phyloP scores from a whole-genome alignment of 257 asterid genomes.

The Plectranthus barbatus region DNA sequence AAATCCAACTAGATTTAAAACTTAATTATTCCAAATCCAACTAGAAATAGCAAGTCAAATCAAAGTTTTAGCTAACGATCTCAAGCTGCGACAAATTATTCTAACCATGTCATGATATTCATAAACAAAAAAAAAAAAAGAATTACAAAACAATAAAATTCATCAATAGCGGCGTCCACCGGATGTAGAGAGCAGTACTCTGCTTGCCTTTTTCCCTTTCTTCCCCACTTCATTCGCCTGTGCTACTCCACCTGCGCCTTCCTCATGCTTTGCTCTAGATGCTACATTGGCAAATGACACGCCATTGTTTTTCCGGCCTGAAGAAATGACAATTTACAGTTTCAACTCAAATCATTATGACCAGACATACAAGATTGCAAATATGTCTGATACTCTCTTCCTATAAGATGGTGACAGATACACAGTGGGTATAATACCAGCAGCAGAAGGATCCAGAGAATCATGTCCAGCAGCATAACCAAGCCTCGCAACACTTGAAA shows the following conservation, averaged over 20 bases:
- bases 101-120: too few relatives aligned
- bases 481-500: slow-evolving; percentile 79
- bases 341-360: neutral
- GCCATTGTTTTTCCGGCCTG: slow-evolving; percentile 38
- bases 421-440: slow-evolving; percentile 22
- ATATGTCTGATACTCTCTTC: neutral
- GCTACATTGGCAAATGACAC: slow-evolving; percentile 60
- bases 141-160: neutral
- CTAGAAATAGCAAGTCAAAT: too few relatives aligned
- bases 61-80: too few relatives aligned
- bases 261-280: slow-evolving; percentile 46
- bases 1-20: too few relatives aligned
- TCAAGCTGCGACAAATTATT: too few relatives aligned
- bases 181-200: slow-evolving; percentile 69
- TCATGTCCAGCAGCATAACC: slow-evolving; percentile 94
- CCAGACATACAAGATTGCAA: neutral
- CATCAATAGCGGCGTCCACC: slow-evolving; percentile 80
- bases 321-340: too few relatives aligned
- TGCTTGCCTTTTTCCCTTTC: slow-evolving; percentile 67
- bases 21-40: too few relatives aligned
- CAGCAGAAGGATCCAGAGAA: slow-evolving; percentile 53
- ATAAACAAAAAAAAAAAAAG: too few relatives aligned
- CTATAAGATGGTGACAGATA: neutral
- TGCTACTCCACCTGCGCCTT: slow-evolving; percentile 19
- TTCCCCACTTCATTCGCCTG: slow-evolving; percentile 46